phyloP scores from a whole-genome alignment of 2,329 filamentous ascomycete species.

The Coniochaeta hoffmannii region DNA sequence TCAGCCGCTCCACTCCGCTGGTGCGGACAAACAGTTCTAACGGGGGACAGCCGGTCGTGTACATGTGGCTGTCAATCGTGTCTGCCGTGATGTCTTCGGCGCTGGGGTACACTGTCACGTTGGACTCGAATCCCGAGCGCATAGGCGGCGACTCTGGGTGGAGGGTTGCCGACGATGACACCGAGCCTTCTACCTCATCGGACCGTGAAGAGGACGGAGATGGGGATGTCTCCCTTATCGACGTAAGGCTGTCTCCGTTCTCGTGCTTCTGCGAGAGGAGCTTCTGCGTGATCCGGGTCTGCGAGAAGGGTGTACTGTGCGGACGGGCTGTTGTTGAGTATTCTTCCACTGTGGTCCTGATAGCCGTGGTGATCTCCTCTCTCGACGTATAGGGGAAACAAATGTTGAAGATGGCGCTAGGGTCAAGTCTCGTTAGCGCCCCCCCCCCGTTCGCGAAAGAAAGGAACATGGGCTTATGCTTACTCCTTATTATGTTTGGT shows the following conservation, averaged over 20 bases:
- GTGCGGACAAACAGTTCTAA: slow-evolving; percentile 88
- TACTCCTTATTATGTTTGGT: slow-evolving; percentile 82
- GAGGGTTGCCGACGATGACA: slow-evolving; percentile 54
- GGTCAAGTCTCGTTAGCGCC: not conserved
- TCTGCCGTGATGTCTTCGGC: slow-evolving; percentile 81
- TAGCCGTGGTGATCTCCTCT: slow-evolving; percentile 88
- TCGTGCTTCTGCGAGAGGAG: slow-evolving; percentile 63
- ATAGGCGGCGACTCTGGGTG: slow-evolving; percentile 43
- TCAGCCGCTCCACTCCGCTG: slow-evolving; percentile 84
- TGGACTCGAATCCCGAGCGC: slow-evolving; percentile 23
- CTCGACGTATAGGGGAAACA: slow-evolving; percentile 97
- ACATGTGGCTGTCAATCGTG: slow-evolving; percentile 78
- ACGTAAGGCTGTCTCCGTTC: slow-evolving; percentile 36
- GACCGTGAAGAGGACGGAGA: slow-evolving; percentile 34
- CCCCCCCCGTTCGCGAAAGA: not conserved
- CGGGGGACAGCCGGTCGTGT: slow-evolving; percentile 78
- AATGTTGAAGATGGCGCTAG: slow-evolving; percentile 67
- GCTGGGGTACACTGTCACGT: slow-evolving; percentile 48
- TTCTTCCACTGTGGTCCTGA: slow-evolving; percentile 79
- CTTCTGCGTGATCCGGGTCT: slow-evolving; percentile 78
- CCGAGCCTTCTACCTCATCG: slow-evolving; percentile 44
- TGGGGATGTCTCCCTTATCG: slow-evolving; percentile 41
- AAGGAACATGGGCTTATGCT: slow-evolving; percentile 37
- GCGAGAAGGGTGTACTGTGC: slow-evolving; percentile 70
- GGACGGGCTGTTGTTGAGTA: slow-evolving; percentile 67